Percentiles rank a stretch among this genome's conserved stretches.
Conservation (phyloP, 306 rosid genomes). For the Malus orientalis region DNA sequence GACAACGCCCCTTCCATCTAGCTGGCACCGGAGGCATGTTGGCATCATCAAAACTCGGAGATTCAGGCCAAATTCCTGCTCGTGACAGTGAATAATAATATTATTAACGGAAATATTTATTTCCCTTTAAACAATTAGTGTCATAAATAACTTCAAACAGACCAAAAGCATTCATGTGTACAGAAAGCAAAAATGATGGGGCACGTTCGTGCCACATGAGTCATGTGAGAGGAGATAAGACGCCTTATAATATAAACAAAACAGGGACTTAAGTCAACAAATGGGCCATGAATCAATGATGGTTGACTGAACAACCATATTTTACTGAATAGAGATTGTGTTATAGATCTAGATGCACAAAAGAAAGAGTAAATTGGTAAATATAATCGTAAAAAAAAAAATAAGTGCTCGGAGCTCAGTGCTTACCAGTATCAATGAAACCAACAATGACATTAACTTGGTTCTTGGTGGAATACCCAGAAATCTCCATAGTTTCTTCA, state of each 20-base stretch:
- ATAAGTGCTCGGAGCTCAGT: background rate
- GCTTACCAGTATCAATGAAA: constrained; percentile 67
- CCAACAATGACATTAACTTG: constrained; percentile 63
- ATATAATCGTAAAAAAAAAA: background rate
- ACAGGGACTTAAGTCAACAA: background rate
- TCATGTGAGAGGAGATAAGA: background rate
- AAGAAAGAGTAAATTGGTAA: background rate
- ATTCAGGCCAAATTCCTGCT: constrained; percentile 87
- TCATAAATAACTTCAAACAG: background rate
- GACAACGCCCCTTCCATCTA: constrained; percentile 64
- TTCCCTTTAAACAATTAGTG: background rate
- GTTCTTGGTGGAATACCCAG: constrained; percentile 45
- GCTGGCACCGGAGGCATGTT: constrained; percentile 63
- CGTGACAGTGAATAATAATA: constrained; percentile 8
- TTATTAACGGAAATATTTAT: background rate
- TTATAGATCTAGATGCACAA: background rate
- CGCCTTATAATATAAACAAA: background rate
- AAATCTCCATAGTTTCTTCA: constrained; percentile 42
- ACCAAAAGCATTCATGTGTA: background rate
- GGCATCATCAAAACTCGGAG: constrained; percentile 61
- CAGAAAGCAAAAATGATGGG: background rate
- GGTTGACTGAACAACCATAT: background rate
- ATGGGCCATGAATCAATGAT: background rate
- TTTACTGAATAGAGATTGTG: background rate
- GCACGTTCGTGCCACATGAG: background rate